Evolutionary conservation across 2,329 filamentous ascomycete species (phyloP).

Genomic region (Colletotrichum lindemuthianum): DNA sequence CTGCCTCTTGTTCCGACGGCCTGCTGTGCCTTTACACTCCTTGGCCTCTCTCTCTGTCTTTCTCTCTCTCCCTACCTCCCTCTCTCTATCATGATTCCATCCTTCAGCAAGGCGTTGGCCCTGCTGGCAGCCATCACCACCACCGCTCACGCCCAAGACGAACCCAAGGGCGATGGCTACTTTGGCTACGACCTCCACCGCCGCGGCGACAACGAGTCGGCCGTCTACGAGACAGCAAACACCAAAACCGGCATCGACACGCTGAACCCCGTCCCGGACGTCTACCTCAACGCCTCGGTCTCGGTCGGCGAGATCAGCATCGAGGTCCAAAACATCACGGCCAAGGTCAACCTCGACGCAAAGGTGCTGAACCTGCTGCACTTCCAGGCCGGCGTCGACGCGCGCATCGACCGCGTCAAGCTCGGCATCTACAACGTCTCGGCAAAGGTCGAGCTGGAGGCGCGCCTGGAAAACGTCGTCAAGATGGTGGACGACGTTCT

Average conservation of each 20-base stretch:
- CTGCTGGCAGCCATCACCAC: constrained; percentile 43
- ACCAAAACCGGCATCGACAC: constrained; percentile 55
- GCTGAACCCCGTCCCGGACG: constrained; percentile 61
- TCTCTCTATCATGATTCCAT: background rate
- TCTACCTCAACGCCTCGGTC: constrained; percentile 68
- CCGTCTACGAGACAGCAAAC: constrained; percentile 63
- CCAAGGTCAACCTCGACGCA: constrained; percentile 69
- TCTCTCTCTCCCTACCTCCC: background rate
- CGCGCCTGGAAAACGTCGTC: constrained; percentile 68
- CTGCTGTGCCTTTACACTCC: constrained; percentile 8
- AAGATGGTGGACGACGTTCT: constrained; percentile 68
- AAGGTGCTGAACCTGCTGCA: constrained; percentile 67
- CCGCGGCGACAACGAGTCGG: constrained; percentile 60
- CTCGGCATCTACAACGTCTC: constrained; percentile 67
- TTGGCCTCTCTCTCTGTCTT: too few relatives aligned
- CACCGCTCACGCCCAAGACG: constrained; percentile 43
- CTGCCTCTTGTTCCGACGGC: constrained; percentile 6
- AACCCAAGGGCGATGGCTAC: constrained; percentile 55
- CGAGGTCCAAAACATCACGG: constrained; percentile 67
- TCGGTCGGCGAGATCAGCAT: constrained; percentile 68
- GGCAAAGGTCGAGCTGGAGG: constrained; percentile 68
- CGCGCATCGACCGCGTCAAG: constrained; percentile 65
- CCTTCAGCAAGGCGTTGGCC: constrained; percentile 37
- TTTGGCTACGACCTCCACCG: constrained; percentile 64
- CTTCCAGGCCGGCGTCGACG: constrained; percentile 70